These are phyloP conservation scores for Penicillium sp. DNA, from an alignment of 2,329 filamentous ascomycete genomes.

Conservation along the genomic window DNA sequence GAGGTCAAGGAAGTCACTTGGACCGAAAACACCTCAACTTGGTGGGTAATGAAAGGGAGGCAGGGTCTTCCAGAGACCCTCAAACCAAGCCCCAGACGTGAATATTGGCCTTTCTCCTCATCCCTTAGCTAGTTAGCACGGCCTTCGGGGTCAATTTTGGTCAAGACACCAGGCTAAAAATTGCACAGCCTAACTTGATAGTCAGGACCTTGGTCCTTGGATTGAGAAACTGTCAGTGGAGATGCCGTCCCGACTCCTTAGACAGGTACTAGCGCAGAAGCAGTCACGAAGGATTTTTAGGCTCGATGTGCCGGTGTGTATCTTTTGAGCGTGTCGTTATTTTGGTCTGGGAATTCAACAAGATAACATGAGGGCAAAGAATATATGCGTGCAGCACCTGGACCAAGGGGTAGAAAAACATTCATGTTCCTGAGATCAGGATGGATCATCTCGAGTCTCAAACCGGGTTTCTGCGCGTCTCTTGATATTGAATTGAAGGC, in stretches of 20 bases:
- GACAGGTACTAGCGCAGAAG: slow-evolving; percentile 24
- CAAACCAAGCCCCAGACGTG: slow-evolving; percentile 26
- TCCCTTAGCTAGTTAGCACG: slow-evolving; percentile 21
- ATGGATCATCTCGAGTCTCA: background rate
- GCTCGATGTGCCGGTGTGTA: background rate
- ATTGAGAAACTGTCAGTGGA: slow-evolving; percentile 14
- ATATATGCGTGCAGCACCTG: background rate
- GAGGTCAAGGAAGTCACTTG: slow-evolving; percentile 18
- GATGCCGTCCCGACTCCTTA: slow-evolving; percentile 1
- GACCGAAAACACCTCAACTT: slow-evolving; percentile 20
- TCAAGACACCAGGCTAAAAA: slow-evolving; percentile 7
- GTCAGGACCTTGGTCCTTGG: slow-evolving; percentile 2
- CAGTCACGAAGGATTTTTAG: slow-evolving; percentile 21
- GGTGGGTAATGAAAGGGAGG: slow-evolving; percentile 27
- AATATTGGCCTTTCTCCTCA: slow-evolving; percentile 24
- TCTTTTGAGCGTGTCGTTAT: background rate
- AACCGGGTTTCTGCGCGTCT: background rate
- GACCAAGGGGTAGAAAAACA: background rate
- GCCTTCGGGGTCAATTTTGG: background rate
- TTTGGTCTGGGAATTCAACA: background rate
- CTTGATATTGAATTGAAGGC: background rate
- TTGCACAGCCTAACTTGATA: slow-evolving; percentile 17
- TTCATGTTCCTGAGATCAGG: background rate
- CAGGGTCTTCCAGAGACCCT: slow-evolving; percentile 28
- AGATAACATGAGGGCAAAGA: background rate